A percentile compares a stretch with the other conserved stretches of the same genome.
Conservation (phyloP, 768 basidiomycete species). For the Guyanaporus albipodus region DNA sequence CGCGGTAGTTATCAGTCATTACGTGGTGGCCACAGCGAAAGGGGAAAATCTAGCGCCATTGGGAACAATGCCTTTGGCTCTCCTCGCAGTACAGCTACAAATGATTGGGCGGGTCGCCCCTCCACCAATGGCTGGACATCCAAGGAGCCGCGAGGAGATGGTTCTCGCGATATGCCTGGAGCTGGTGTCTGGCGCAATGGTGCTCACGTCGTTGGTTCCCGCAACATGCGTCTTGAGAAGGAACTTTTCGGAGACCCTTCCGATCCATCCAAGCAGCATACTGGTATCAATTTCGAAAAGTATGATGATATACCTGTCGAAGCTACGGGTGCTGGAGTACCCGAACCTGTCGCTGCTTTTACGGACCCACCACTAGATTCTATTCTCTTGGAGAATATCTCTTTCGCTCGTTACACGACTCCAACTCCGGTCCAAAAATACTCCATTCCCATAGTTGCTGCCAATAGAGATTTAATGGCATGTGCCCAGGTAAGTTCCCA, state of each 20-base stretch:
- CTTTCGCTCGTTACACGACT: conserved; percentile 85
- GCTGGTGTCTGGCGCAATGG: conserved; percentile 85
- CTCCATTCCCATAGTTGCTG: conserved; percentile 96
- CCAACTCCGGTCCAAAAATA: conserved; percentile 99
- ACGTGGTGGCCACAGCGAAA: conserved; percentile 40
- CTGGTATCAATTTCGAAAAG: conserved; percentile 99
- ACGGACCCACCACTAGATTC: conserved; percentile 87
- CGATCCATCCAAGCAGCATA: conserved; percentile 86
- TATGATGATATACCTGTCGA: conserved; percentile 99
- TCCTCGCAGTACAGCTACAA: conserved; percentile 31
- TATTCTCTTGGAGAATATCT: conserved; percentile 93
- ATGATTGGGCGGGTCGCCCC: conserved; percentile 42
- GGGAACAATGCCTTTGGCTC: conserved; percentile 34
- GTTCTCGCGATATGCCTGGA: conserved; percentile 46
- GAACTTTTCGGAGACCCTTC: conserved; percentile 89
- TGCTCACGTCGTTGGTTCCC: conserved; percentile 75
- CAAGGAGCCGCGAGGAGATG: conserved; percentile 30
- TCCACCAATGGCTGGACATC: conserved; percentile 38
- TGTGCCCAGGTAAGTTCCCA: conserved; percentile 71
- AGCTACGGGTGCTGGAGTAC: conserved; percentile 95
- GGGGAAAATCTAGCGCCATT: conserved; percentile 39
- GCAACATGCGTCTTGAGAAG: conserved; percentile 88
- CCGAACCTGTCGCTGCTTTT: conserved; percentile 88
- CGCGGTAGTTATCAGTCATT: conserved; percentile 42
- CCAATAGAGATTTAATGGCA: conserved; percentile 87